These are phyloP conservation scores for Alternaria viburni DNA, from an alignment of 2,329 filamentous ascomycete genomes.

Conservation along the genomic window DNA sequence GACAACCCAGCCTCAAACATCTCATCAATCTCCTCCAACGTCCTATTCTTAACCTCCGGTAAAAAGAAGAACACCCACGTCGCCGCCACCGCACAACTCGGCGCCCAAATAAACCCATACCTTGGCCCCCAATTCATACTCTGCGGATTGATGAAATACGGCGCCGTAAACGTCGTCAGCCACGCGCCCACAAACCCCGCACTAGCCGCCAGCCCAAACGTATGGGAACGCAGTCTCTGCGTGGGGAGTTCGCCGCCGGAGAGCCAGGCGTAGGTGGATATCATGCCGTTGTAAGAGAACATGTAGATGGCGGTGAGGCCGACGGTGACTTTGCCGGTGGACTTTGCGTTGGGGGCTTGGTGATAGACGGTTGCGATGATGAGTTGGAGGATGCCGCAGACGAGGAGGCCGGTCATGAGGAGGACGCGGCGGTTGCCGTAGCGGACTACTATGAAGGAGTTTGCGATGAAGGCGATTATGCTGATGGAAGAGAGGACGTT, in stretches of 20 bases:
- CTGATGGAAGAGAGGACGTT: conserved; percentile 63
- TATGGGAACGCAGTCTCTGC: conserved; percentile 63
- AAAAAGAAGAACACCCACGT: conserved; percentile 54
- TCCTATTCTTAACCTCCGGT: conserved; percentile 62
- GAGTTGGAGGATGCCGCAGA: conserved; percentile 63
- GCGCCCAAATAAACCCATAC: conserved; percentile 64
- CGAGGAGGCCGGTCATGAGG: conserved; percentile 57
- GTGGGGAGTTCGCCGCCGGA: conserved; percentile 64
- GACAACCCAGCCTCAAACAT: conserved; percentile 56
- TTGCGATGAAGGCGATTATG: conserved; percentile 63
- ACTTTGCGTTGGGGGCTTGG: conserved; percentile 44
- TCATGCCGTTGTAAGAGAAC: conserved; percentile 61
- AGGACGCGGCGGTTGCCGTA: conserved; percentile 62
- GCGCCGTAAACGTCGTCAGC: conserved; percentile 64
- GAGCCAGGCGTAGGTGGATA: conserved; percentile 64
- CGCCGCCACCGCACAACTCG: conserved; percentile 39
- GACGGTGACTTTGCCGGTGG: conserved; percentile 58
- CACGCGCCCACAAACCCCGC: conserved; percentile 62
- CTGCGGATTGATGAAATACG: conserved; percentile 65
- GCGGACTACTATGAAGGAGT: conserved; percentile 59
- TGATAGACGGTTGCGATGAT: conserved; percentile 62
- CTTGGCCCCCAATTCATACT: conserved; percentile 64
- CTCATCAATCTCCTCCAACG: conserved; percentile 62
- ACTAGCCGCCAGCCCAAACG: conserved; percentile 61
- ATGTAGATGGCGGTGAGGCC: conserved; percentile 62